Evolutionary conservation across 345 rosid species (phyloP), one percentile per base, ranked within the genome.

Genomic region (Abelmoschus esculentus): DNA sequence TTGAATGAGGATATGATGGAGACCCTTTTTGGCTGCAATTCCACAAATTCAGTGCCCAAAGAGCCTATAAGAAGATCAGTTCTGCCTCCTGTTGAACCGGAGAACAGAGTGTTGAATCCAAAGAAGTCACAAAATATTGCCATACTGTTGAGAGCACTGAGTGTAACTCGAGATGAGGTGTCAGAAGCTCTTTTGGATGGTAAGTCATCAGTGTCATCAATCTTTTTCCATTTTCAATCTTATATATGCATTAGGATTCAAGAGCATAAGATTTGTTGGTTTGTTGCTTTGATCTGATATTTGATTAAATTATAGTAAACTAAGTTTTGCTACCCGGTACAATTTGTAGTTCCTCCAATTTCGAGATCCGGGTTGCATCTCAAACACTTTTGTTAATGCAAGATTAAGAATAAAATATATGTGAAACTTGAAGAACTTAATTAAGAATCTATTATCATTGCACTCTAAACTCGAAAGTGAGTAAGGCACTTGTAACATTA

Each of bases 81-180:
- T 81, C 76, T 91, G 59, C 92, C 97, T 72, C 80, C 81, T 5
- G 83, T 81, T 69, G 95, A 91, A 71, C 78, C 36, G 34, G 95
- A 91, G 69, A 89, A 89, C 88, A 87, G 96, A 81, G 98, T 91
- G 0, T 83, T 93, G 78, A 97, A 93, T 73, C 96, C 97, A 14
- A 93, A 93, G 86, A 93, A 93, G 75, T 91, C 98, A 0, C 97
- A 93, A 86, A 93, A 93, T 81, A 93, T 93, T 69, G 98, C 97
- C 9, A 93, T 93, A 72, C 84, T 91, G 71, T 80, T 93, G 67
- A 86, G 97, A 77, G 98, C 98, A 44, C 61, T 93, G 70, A 93
- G 91, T 80, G 98, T 93, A 49, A 93, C 98, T 0, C 75, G 89
- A 78, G 98, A 93, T 72, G 97, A 89, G 62, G 97, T 93, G n/a